Percentiles rank a stretch among this genome's conserved stretches.
These are phyloP conservation scores for Capillidium rhysosporum DNA, from an alignment of 371 early-diverging fungal genomes.

Conservation along the genomic window DNA sequence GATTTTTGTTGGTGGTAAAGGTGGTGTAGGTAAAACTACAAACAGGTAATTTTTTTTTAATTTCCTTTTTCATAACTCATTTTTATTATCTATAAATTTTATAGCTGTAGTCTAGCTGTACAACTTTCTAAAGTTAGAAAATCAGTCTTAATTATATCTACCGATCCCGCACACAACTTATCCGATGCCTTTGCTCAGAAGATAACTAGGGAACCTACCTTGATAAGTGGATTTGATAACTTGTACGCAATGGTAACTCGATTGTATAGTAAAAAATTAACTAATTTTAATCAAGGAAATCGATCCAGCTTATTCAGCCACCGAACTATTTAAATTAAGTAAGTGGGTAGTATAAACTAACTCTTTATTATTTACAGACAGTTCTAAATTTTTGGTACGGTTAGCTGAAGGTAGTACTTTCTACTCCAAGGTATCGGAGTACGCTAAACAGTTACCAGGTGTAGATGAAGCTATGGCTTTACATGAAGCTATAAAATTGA, in stretches of 20 bases:
- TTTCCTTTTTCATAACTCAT: neutral
- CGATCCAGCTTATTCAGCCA: constrained; percentile 87
- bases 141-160: constrained; percentile 89
- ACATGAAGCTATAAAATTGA: constrained; percentile 12
- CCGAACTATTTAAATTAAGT: constrained; percentile 89
- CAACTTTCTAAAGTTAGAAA: constrained; percentile 82
- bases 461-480: constrained; percentile 99
- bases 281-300: constrained; percentile 49
- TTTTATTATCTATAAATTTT: too few relatives aligned
- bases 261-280: neutral
- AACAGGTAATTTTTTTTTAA: constrained; percentile 3
- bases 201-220: constrained; percentile 87
- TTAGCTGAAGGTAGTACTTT: constrained; percentile 52
- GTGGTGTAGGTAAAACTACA: constrained; percentile 81
- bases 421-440: constrained; percentile 81
- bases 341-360: constrained; percentile 10
- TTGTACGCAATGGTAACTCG: constrained; percentile 77
- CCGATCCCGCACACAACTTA: constrained; percentile 97
- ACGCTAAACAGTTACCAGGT: constrained; percentile 94
- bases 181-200: constrained; percentile 98
- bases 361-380: neutral
- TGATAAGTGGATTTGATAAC: constrained; percentile 85
- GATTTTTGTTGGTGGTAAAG: constrained; percentile 98
- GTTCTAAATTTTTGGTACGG: neutral
- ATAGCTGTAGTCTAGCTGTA: constrained; percentile 59